phyloP scores from a whole-genome alignment of 495 filamentous ascomycete genomes.

The Daldinia bambusicola region DNA sequence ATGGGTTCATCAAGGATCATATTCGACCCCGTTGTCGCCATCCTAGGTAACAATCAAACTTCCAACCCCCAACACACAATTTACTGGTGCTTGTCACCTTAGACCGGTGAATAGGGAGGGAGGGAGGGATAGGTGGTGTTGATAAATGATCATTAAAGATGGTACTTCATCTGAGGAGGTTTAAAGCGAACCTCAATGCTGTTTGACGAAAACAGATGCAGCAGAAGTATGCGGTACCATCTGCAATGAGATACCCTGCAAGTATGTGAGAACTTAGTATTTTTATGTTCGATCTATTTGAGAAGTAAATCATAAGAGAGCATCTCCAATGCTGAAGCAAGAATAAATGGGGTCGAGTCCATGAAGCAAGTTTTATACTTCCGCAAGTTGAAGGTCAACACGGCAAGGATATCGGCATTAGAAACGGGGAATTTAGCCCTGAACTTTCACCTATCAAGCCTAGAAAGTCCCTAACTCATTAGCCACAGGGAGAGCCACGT shows the following conservation, averaged over 20 bases:
- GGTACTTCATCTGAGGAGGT: slow-evolving; percentile 1
- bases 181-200: not conserved
- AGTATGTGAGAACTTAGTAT: slow-evolving; percentile 1
- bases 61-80: not conserved
- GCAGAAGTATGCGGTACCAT: not conserved
- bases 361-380: slow-evolving; percentile 16
- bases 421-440: slow-evolving; percentile 40
- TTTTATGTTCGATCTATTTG: not conserved
- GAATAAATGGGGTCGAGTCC: slow-evolving; percentile 30
- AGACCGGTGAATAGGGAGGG: not conserved
- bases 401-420: slow-evolving; percentile 47
- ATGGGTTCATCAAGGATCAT: slow-evolving; percentile 37
- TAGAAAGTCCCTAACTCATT: not conserved
- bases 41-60: not conserved
- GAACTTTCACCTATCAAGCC: not conserved
- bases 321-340: slow-evolving; percentile 10
- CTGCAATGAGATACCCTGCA: slow-evolving; percentile 23
- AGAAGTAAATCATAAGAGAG: slow-evolving; percentile 27
- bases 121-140: not conserved
- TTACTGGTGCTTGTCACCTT: not conserved
- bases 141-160: not conserved
- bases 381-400: slow-evolving; percentile 9
- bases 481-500: slow-evolving; percentile 12
- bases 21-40: slow-evolving; percentile 31
- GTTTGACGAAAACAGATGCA: slow-evolving; percentile 10